A percentile compares a stretch with the other conserved stretches of the same genome.
Conservation (phyloP, 495 filamentous ascomycete species). For the Penicillium roqueforti region DNA sequence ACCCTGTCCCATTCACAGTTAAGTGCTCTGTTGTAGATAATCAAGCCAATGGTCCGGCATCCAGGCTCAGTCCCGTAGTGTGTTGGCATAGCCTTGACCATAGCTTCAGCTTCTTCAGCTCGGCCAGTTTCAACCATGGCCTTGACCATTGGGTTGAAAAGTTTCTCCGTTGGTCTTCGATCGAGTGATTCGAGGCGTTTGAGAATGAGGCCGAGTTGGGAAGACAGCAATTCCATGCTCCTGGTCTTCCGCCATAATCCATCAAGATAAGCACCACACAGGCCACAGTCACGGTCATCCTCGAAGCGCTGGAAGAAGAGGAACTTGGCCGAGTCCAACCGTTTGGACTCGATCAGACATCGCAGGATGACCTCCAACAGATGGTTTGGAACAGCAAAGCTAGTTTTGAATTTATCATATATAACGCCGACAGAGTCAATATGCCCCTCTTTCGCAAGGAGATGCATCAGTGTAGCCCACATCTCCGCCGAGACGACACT, state of each 20-base stretch:
- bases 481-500: slow-evolving; percentile 30
- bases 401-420: slow-evolving; percentile 29
- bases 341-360: slow-evolving; percentile 39
- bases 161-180: slow-evolving; percentile 34
- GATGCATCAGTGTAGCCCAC: slow-evolving; percentile 40
- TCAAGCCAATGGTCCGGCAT: slow-evolving; percentile 38
- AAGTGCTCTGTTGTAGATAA: slow-evolving; percentile 36
- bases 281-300: slow-evolving; percentile 33
- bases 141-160: slow-evolving; percentile 43
- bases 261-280: slow-evolving; percentile 40
- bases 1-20: slow-evolving; percentile 43
- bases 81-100: slow-evolving; percentile 34
- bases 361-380: slow-evolving; percentile 41
- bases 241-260: slow-evolving; percentile 43
- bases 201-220: slow-evolving; percentile 33
- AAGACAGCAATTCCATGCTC: slow-evolving; percentile 35
- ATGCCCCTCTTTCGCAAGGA: slow-evolving; percentile 37
- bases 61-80: slow-evolving; percentile 29
- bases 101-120: slow-evolving; percentile 33
- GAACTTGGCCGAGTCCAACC: slow-evolving; percentile 34
- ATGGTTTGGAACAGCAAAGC: slow-evolving; percentile 26
- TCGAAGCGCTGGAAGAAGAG: slow-evolving; percentile 31
- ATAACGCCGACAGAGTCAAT: slow-evolving; percentile 38
- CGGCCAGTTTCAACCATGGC: slow-evolving; percentile 39
- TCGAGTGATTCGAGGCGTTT: slow-evolving; percentile 21